Evolutionary conservation across 1,284 basidiomycete species (phyloP).

Genomic region (Kwoniella shivajii): DNA sequence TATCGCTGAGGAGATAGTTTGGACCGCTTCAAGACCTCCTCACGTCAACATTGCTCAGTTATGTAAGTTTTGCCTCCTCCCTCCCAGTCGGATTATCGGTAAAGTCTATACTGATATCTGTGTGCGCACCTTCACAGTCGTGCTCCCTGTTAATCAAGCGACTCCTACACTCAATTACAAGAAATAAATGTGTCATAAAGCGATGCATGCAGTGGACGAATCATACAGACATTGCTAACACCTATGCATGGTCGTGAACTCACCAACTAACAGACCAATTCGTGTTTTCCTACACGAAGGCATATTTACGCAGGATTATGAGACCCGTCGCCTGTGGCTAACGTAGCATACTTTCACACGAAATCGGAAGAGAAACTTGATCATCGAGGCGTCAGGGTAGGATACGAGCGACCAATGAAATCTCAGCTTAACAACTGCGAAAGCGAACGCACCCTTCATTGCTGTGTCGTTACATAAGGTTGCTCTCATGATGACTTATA

Average conservation of each 20-base stretch:
- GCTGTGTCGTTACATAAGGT: too few species aligned
- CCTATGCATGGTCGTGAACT: too few species aligned
- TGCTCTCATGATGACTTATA: background rate
- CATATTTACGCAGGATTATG: too few species aligned
- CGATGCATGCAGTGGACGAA: background rate
- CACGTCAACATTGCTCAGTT: slow-evolving; percentile 46
- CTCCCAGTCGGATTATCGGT: background rate
- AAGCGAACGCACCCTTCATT: too few species aligned
- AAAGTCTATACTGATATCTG: background rate
- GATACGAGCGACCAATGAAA: background rate
- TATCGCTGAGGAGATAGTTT: slow-evolving; percentile 96
- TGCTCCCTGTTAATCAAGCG: slow-evolving; percentile 47
- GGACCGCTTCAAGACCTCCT: slow-evolving; percentile 44
- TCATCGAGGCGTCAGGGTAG: background rate
- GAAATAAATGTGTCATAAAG: slow-evolving; percentile 15
- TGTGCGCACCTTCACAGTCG: slow-evolving; percentile 24
- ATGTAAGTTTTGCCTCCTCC: slow-evolving; percentile 25
- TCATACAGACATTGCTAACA: background rate
- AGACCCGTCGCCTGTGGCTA: too few species aligned
- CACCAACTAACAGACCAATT: too few species aligned
- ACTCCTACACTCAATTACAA: slow-evolving; percentile 43
- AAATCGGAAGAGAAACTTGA: too few species aligned
- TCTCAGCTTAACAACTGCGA: background rate
- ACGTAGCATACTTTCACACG: too few species aligned
- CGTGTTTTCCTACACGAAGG: too few species aligned